Percentiles rank a stretch among this genome's conserved stretches.
Evolutionary conservation across 2,329 filamentous ascomycete genomes (phyloP).

Genomic region (Sclerotinia borealis): DNA sequence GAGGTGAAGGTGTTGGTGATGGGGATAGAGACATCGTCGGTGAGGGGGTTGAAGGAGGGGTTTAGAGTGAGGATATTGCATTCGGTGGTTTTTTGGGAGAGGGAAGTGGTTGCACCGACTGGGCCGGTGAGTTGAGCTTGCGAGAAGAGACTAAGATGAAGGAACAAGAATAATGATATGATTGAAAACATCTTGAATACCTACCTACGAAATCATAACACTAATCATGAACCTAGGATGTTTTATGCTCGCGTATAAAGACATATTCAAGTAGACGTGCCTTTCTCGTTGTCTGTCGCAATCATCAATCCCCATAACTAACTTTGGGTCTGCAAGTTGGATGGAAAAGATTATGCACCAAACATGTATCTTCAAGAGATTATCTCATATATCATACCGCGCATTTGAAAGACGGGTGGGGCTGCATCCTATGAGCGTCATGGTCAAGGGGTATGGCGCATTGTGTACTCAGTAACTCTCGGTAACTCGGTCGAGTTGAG

Average conservation of each 20-base stretch:
- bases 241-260: not conserved
- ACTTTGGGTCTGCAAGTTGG: not conserved
- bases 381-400: not conserved
- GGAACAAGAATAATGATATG: not conserved
- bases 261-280: not conserved
- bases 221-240: no score
- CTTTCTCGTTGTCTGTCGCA: not conserved
- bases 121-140: conserved; percentile 6
- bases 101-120: conserved; percentile 29
- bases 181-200: conserved; percentile 6
- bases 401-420: not conserved
- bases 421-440: not conserved
- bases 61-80: conserved; percentile 34
- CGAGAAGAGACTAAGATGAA: not conserved
- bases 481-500: not conserved
- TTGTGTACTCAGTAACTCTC: not conserved
- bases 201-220: no score
- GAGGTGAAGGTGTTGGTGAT: conserved; percentile 28
- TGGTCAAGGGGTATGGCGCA: not conserved
- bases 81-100: conserved; percentile 26
- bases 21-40: conserved; percentile 30
- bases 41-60: conserved; percentile 18
- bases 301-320: not conserved
- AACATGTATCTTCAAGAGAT: not conserved
- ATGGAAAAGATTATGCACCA: not conserved